Base-by-base conservation (phyloP, 2,329 filamentous ascomycete species). In the Simplicillium sp. region DNA sequence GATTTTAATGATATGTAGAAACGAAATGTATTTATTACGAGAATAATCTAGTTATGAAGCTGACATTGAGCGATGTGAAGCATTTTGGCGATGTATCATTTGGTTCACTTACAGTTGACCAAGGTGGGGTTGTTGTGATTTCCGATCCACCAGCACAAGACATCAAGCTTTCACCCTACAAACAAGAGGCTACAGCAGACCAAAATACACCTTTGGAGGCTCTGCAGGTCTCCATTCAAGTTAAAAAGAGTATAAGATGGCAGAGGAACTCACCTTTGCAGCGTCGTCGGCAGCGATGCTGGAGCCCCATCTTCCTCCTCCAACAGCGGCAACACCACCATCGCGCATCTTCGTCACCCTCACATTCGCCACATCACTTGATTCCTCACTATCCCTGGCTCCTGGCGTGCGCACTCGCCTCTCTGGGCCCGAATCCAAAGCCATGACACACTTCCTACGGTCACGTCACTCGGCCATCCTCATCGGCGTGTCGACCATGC, bases 401-500 rank as follows among this genome's bases (percentile, higher is more conserved):
- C 87, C 87, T 0, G 88, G 88, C 12, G 70, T 79, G n/a, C 84
- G 84, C 49, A 97, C 90, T 2, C 70, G 75, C 0, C 75, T 97
- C 12, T 97, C 90, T 1, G 89, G 89, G 3, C 76, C 83, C 0
- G 71, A 81, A 47, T 87, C 87, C 31, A 95, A 95, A 61, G 76
- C 85, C 40, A 94, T 97, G 87, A 96, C 90, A 0, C 90, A 97
- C 61, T 87, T 84, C 57, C 75, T 97, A 20, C 85, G 90, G 52
- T 81, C 82, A 11, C 75, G 73, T 13, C 88, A 97, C 62, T 79
- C 85, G 47, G 87, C 86, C 32, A 94, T 96, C 50, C 71, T 94
- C 17, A 70, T 97, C 28, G 90, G 90, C 16, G 86, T 83, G 4
- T 84, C 84, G 3, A 97, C 90, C 1, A 85, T 87, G 7, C 67